Conservation (phyloP, 2,329 filamentous ascomycete species). For the Colletotrichum lupini region DNA sequence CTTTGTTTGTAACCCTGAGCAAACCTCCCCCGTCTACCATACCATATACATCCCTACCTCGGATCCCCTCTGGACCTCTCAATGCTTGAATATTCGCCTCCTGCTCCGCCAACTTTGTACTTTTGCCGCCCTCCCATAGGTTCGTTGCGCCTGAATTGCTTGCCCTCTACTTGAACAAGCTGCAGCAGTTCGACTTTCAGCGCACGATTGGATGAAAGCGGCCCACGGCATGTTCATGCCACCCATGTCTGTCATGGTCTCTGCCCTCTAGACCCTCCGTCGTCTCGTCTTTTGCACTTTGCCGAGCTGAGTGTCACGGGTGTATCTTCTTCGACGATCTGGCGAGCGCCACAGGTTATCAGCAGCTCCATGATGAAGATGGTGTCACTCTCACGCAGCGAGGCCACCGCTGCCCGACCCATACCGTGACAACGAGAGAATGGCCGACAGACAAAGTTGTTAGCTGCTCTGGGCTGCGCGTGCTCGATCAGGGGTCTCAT, state of each 20-base stretch:
- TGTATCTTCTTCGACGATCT: constrained; percentile 6
- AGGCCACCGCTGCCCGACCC: constrained; percentile 28
- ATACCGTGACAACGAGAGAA: not conserved
- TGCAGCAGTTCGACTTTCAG: constrained; percentile 4
- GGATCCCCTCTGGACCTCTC: not conserved
- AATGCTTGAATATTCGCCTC: constrained; percentile 1
- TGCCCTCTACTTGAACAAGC: constrained; percentile 6
- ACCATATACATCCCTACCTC: not conserved
- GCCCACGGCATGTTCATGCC: constrained; percentile 28
- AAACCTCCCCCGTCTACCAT: not conserved
- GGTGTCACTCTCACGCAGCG: constrained; percentile 29
- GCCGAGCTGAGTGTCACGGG: not conserved
- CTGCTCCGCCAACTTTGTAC: not conserved
- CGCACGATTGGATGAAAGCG: constrained; percentile 31
- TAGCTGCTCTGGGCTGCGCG: constrained; percentile 15
- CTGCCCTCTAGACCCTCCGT: constrained; percentile 10
- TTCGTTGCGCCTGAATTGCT: not conserved
- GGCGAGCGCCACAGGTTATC: constrained; percentile 3
- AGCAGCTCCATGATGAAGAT: constrained; percentile 9
- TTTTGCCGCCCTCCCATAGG: constrained; percentile 7
- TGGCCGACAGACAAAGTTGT: constrained; percentile 15
- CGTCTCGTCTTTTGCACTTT: constrained; percentile 31
- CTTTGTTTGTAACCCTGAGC: constrained; percentile 12
- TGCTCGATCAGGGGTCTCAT: constrained; percentile 21
- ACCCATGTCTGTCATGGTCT: constrained; percentile 4